Percentiles rank a stretch among this genome's conserved stretches.
Conservation (phyloP, 202 grass and related monocot genomes). For the Miscanthus sacchariflorus region DNA sequence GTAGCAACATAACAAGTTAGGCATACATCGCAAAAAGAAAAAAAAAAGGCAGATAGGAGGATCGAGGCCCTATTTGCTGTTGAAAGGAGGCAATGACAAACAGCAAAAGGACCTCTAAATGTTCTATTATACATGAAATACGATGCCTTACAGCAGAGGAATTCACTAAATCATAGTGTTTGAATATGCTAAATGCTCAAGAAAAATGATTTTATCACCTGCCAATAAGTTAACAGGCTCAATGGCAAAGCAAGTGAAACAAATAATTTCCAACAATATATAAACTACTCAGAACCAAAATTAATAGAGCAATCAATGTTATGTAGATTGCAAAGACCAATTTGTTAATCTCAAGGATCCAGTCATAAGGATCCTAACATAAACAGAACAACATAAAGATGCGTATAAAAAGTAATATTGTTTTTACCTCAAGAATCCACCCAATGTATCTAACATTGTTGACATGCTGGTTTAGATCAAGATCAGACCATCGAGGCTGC, state of each 20-base stretch:
- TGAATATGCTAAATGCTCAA: neutral
- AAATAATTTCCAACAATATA: neutral
- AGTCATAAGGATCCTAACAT: neutral
- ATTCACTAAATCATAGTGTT: neutral
- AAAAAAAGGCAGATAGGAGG: neutral
- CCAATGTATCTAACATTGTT: conserved; percentile 99
- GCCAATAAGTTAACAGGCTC: neutral
- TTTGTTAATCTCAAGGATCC: neutral
- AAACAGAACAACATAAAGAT: conserved; percentile 20
- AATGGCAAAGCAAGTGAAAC: neutral
- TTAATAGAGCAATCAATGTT: neutral
- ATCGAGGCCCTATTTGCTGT: neutral
- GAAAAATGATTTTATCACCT: neutral
- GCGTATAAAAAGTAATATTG: neutral
- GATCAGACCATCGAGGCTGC: conserved; percentile 85
- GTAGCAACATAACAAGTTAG: neutral
- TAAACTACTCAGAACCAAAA: conserved; percentile 1
- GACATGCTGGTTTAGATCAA: conserved; percentile 96
- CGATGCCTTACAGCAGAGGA: neutral
- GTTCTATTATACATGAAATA: neutral
- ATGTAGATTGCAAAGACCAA: conserved; percentile 3
- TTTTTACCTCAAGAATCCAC: conserved; percentile 90
- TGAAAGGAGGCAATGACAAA: neutral
- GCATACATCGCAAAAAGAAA: neutral
- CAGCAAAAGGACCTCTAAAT: neutral